Evolutionary conservation across 2,329 filamentous ascomycete species (phyloP).

Genomic region (Ramichloridium luteum): DNA sequence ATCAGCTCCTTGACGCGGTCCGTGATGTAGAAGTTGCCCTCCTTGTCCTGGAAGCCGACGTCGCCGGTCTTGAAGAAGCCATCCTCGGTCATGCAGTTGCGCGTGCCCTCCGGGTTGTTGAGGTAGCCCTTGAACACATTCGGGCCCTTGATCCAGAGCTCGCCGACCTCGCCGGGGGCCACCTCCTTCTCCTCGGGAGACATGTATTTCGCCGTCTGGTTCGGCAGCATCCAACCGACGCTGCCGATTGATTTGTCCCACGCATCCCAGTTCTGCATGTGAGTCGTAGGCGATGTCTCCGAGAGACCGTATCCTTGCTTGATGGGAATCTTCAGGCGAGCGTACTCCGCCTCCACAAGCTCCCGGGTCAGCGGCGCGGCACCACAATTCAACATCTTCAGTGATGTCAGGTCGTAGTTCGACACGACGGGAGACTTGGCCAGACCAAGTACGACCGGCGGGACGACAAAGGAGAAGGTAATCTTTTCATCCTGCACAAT

Average conservation of each 20-base stretch:
- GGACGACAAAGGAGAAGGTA: conserved; percentile 71
- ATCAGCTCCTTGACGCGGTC: conserved; percentile 60
- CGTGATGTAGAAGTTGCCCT: conserved; percentile 78
- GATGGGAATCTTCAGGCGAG: conserved; percentile 61
- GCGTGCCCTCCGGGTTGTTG: conserved; percentile 58
- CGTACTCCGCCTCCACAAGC: conserved; percentile 63
- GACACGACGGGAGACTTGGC: conserved; percentile 66
- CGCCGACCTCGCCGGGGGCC: conserved; percentile 44
- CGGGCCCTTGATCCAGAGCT: conserved; percentile 59
- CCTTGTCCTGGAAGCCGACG: conserved; percentile 61
- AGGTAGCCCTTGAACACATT: conserved; percentile 72
- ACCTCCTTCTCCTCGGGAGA: conserved; percentile 48
- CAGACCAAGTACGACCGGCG: conserved; percentile 69
- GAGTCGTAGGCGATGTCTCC: conserved; percentile 71
- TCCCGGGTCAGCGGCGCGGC: conserved; percentile 76
- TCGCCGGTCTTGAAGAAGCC: conserved; percentile 87
- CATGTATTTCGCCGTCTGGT: conserved; percentile 73
- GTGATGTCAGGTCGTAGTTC: conserved; percentile 65
- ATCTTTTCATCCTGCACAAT: conserved; percentile 63
- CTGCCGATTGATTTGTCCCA: conserved; percentile 68
- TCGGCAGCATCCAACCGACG: conserved; percentile 65
- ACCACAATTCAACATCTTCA: conserved; percentile 78
- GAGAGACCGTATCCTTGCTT: conserved; percentile 90
- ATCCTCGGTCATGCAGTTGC: conserved; percentile 57
- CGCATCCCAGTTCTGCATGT: conserved; percentile 56